phyloP scores from a whole-genome alignment of 2,329 filamentous ascomycete species.

The Aspergillus hortae region DNA sequence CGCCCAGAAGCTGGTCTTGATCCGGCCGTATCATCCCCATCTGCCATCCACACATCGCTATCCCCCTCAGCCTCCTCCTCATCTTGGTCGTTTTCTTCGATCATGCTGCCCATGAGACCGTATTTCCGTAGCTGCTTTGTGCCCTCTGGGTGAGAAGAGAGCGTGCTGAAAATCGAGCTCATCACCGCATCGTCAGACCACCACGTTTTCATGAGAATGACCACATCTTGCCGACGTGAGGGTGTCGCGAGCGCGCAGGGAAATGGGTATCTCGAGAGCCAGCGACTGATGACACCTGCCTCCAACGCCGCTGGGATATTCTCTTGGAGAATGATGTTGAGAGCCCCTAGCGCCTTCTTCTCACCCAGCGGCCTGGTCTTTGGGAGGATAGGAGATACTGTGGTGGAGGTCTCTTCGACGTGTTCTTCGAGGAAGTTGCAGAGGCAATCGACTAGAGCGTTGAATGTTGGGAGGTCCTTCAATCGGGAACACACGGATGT shows the following conservation, averaged over 20 bases:
- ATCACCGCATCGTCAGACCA: slow-evolving; percentile 42
- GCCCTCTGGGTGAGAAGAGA: slow-evolving; percentile 37
- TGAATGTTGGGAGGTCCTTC: slow-evolving; percentile 35
- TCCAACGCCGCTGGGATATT: slow-evolving; percentile 56
- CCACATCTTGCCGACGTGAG: slow-evolving; percentile 37
- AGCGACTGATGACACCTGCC: slow-evolving; percentile 66
- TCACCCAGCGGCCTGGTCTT: slow-evolving; percentile 42
- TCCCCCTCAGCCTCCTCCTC: slow-evolving; percentile 36
- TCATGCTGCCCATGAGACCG: slow-evolving; percentile 41
- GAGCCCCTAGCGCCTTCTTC: slow-evolving; percentile 46
- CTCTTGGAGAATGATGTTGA: slow-evolving; percentile 60
- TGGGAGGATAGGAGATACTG: slow-evolving; percentile 36
- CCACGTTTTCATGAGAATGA: slow-evolving; percentile 40
- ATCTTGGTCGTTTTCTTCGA: slow-evolving; percentile 52
- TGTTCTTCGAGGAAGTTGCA: slow-evolving; percentile 40
- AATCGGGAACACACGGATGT: slow-evolving; percentile 32
- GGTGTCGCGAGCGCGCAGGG: slow-evolving; percentile 57
- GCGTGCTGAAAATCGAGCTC: slow-evolving; percentile 40
- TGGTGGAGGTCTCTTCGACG: slow-evolving; percentile 30
- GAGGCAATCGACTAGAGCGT: slow-evolving; percentile 39
- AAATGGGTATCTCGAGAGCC: slow-evolving; percentile 69
- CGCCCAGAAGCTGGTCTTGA: slow-evolving; percentile 29
- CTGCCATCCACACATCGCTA: slow-evolving; percentile 50
- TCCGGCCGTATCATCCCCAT: slow-evolving; percentile 52
- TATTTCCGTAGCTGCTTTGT: slow-evolving; percentile 40